These are phyloP conservation scores for Rhodotorula sphaerocarpa DNA, from an alignment of 768 basidiomycete species.

Conservation along the genomic window DNA sequence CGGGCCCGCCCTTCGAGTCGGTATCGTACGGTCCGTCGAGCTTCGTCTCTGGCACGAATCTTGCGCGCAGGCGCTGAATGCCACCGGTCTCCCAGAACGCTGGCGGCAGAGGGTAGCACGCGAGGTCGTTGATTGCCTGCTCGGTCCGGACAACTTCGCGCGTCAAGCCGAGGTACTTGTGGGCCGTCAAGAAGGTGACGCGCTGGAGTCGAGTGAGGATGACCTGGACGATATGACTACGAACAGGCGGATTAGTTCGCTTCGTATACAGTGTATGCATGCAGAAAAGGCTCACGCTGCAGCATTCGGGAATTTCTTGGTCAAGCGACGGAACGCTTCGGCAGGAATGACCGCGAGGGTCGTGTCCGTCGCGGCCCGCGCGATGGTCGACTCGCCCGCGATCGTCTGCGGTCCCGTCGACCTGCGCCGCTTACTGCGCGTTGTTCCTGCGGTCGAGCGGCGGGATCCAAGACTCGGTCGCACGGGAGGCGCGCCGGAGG, in stretches of 20 bases:
- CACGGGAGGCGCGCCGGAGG: too few species aligned
- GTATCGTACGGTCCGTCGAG: constrained; percentile 1
- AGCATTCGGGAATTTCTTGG: constrained; percentile 93
- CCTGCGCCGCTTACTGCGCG: background rate
- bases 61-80: constrained; percentile 74
- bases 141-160: constrained; percentile 92
- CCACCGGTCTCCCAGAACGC: constrained; percentile 90
- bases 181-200: constrained; percentile 95
- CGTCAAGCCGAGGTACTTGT: constrained; percentile 89
- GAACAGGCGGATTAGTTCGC: background rate
- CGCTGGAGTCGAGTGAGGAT: constrained; percentile 92
- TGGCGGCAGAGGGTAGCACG: constrained; percentile 83
- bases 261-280: background rate
- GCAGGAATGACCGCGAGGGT: constrained; percentile 98
- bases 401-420: background rate
- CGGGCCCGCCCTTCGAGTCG: background rate
- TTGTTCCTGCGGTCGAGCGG: background rate
- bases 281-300: constrained; percentile 68
- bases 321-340: constrained; percentile 85
- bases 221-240: constrained; percentile 47
- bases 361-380: constrained; percentile 86
- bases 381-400: constrained; percentile 63
- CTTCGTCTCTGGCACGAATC: constrained; percentile 42
- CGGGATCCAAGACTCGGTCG: background rate
- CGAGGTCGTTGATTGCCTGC: constrained; percentile 92